Evolutionary conservation across 148 eudicot species (phyloP).

Genomic region (Rhododendron kiyosumense): DNA sequence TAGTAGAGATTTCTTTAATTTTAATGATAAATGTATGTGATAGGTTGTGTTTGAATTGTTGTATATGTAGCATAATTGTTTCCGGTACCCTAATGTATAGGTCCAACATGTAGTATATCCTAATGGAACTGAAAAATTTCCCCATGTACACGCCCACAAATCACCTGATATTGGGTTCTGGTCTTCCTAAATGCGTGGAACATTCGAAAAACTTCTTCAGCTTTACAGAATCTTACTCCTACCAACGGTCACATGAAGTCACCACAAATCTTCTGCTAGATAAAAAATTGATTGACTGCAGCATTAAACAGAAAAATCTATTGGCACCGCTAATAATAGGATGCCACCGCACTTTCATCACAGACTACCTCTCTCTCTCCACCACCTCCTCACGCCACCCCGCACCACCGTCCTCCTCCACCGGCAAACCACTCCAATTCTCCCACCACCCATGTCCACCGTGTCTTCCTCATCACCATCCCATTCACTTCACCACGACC

Average conservation of each 20-base stretch:
- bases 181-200: neutral
- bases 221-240: neutral
- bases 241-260: neutral
- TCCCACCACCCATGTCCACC: conserved; percentile 47
- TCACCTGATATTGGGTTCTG: neutral
- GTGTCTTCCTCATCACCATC: conserved; percentile 42
- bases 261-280: too few species aligned
- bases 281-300: too few species aligned
- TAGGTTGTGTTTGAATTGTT: too few species aligned
- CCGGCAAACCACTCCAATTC: neutral
- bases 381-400: conserved; percentile 11
- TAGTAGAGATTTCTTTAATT: too few species aligned
- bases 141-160: too few species aligned
- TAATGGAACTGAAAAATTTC: too few species aligned
- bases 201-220: conserved; percentile 8
- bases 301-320: too few species aligned
- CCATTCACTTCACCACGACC: conserved; percentile 11
- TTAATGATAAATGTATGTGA: too few species aligned
- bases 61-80: too few species aligned
- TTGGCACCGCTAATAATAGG: neutral
- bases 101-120: too few species aligned
- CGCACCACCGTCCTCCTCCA: conserved; percentile 13
- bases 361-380: neutral
- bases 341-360: conserved; percentile 19
- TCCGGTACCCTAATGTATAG: too few species aligned